Conservation (phyloP, 768 basidiomycete species). For the Hypholoma fasciculare region DNA sequence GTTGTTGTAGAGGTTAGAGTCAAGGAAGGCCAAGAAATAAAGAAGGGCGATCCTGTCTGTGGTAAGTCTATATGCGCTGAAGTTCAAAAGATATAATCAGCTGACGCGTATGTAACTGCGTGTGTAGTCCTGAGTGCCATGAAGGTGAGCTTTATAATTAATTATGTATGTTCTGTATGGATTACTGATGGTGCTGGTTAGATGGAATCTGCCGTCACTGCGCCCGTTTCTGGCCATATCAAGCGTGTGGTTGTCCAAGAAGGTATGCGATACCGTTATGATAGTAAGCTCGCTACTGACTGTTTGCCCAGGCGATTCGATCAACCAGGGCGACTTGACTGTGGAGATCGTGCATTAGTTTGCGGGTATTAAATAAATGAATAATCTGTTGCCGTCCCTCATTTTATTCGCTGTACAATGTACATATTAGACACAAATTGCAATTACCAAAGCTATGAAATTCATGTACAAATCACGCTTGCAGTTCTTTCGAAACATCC, state of each 20-base stretch:
- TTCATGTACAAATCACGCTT: neutral
- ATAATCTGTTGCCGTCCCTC: neutral
- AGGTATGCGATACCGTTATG: conserved; percentile 43
- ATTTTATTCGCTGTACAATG: neutral
- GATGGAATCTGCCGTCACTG: conserved; percentile 98
- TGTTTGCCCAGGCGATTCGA: conserved; percentile 72
- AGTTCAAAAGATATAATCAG: conserved; percentile 11
- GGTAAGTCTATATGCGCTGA: conserved; percentile 48
- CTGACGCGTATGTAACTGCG: conserved; percentile 17
- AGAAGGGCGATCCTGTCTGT: conserved; percentile 95
- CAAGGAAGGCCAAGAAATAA: conserved; percentile 96
- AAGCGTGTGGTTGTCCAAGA: conserved; percentile 91
- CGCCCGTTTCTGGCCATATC: conserved; percentile 95
- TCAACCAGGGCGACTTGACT: conserved; percentile 90
- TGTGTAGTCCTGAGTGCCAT: conserved; percentile 87
- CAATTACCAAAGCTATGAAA: neutral
- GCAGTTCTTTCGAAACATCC: neutral
- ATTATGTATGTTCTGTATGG: conserved; percentile 4
- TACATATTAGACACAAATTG: neutral
- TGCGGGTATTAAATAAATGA: neutral
- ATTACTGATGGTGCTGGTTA: conserved; percentile 32
- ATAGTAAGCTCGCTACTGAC: neutral
- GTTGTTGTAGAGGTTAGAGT: conserved; percentile 98
- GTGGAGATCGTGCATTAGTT: conserved; percentile 67
- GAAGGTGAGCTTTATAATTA: conserved; percentile 64